Evolutionary conservation across 805 yeast species (phyloP).

Genomic region (Sugiyamaella mastotermitis): DNA sequence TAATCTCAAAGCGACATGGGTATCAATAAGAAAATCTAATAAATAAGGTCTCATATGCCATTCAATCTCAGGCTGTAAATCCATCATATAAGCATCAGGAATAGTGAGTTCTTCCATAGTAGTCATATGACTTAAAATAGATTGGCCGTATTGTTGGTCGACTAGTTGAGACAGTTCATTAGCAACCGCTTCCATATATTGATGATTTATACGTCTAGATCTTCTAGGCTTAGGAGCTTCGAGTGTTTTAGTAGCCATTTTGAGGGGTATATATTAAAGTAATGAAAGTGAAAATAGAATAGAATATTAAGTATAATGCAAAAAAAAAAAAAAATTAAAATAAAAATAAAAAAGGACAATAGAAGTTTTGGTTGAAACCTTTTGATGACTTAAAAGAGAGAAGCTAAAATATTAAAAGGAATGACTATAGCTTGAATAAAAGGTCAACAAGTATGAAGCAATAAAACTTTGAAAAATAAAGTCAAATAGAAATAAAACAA

Average conservation of each 20-base stretch:
- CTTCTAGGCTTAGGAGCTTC: too few relatives aligned
- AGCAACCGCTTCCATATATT: constrained; percentile 17
- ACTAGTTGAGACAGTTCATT: constrained; percentile 15
- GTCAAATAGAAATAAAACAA: too few relatives aligned
- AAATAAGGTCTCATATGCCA: constrained; percentile 67
- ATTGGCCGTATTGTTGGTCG: constrained; percentile 33
- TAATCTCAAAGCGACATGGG: constrained; percentile 52
- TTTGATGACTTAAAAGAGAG: too few relatives aligned
- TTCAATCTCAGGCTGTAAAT: constrained; percentile 81
- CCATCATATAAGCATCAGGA: constrained; percentile 61
- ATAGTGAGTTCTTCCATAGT: constrained; percentile 29
- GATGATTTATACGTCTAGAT: constrained; percentile 8
- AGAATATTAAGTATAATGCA: too few relatives aligned
- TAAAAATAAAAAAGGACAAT: too few relatives aligned
- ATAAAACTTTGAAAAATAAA: too few relatives aligned
- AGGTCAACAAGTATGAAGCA: too few relatives aligned
- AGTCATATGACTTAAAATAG: constrained; percentile 32
- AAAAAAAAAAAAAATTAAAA: too few relatives aligned
- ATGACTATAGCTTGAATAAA: too few relatives aligned
- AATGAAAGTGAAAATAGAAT: too few relatives aligned
- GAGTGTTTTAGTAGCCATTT: background rate
- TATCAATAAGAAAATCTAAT: constrained; percentile 72
- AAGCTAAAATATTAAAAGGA: too few relatives aligned
- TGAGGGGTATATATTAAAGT: background rate
- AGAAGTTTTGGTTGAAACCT: too few relatives aligned